Conservation (phyloP, 2,329 filamentous ascomycete species). For the Lachnellula cervina region DNA sequence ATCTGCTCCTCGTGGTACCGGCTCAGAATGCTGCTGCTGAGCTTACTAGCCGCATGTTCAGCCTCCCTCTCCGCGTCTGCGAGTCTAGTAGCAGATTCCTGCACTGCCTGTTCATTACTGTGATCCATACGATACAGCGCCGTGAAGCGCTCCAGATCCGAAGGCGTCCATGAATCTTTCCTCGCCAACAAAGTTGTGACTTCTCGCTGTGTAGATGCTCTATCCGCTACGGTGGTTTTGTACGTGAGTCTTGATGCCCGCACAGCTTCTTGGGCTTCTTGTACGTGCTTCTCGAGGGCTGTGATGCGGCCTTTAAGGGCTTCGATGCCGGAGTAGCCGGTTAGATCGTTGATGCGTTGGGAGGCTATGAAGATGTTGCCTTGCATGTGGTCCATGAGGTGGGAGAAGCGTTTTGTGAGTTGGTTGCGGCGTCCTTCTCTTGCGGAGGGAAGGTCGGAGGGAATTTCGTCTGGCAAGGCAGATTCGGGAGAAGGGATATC, state of each 20-base stretch:
- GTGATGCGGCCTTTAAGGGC: constrained; percentile 75
- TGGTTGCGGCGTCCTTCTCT: constrained; percentile 40
- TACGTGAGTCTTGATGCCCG: constrained; percentile 69
- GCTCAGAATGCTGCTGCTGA: constrained; percentile 79
- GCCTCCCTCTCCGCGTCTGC: constrained; percentile 73
- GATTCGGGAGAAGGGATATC: not conserved
- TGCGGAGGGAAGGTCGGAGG: constrained; percentile 41
- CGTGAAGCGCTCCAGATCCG: constrained; percentile 92
- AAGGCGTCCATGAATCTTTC: constrained; percentile 85
- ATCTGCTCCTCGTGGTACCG: constrained; percentile 99
- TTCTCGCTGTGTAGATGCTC: constrained; percentile 88
- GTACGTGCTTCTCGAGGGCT: constrained; percentile 55
- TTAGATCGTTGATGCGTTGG: constrained; percentile 87
- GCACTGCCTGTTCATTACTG: constrained; percentile 81
- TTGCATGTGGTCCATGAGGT: constrained; percentile 85
- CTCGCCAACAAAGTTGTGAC: constrained; percentile 90
- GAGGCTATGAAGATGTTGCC: constrained; percentile 79
- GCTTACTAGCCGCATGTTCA: constrained; percentile 67
- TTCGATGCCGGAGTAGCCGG: constrained; percentile 90
- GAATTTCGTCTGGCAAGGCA: constrained; percentile 9
- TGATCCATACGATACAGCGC: constrained; percentile 88
- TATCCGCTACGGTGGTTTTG: constrained; percentile 75
- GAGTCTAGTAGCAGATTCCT: constrained; percentile 64
- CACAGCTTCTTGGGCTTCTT: constrained; percentile 58
- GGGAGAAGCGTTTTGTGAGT: constrained; percentile 49